These are phyloP conservation scores for Solanum chilense DNA, from an alignment of 257 asterid species.

Conservation along the genomic window DNA sequence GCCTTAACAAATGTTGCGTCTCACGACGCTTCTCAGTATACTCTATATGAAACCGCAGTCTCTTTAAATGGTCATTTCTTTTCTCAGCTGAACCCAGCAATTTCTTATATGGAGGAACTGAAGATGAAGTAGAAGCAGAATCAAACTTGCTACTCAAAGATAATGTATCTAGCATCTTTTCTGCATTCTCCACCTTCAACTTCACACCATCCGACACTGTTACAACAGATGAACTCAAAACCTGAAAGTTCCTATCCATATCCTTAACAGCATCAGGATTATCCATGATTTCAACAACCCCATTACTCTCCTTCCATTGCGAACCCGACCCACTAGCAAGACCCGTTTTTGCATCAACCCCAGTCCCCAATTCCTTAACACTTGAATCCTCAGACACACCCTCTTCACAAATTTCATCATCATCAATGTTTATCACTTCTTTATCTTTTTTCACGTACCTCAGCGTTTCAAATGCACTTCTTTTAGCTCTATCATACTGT, in stretches of 20 bases:
- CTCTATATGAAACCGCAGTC: constrained; percentile 22
- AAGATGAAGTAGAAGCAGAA: neutral
- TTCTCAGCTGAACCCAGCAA: constrained; percentile 7
- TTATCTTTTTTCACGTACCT: constrained; percentile 20
- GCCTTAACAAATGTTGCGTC: constrained; percentile 9
- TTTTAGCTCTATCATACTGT: neutral
- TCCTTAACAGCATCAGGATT: constrained; percentile 18
- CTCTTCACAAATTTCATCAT: neutral
- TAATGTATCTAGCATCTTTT: constrained; percentile 15
- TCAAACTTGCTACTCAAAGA: constrained; percentile 13
- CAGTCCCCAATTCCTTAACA: constrained; percentile 17
- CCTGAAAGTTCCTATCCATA: constrained; percentile 1
- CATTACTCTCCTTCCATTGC: constrained; percentile 7
- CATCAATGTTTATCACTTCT: constrained; percentile 33
- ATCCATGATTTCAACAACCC: constrained; percentile 9
- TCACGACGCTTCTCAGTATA: constrained; percentile 6
- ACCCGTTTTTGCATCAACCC: constrained; percentile 2
- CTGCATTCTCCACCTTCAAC: constrained; percentile 12
- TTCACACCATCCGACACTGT: constrained; percentile 17
- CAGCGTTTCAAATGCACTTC: constrained; percentile 6
- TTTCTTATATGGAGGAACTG: constrained; percentile 13
- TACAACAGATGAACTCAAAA: constrained; percentile 29
- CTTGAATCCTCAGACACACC: constrained; percentile 15
- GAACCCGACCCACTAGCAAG: neutral
- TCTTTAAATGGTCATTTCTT: constrained; percentile 15